Conservation (phyloP, 2,329 filamentous ascomycete genomes). For the Fusarium sp. region DNA sequence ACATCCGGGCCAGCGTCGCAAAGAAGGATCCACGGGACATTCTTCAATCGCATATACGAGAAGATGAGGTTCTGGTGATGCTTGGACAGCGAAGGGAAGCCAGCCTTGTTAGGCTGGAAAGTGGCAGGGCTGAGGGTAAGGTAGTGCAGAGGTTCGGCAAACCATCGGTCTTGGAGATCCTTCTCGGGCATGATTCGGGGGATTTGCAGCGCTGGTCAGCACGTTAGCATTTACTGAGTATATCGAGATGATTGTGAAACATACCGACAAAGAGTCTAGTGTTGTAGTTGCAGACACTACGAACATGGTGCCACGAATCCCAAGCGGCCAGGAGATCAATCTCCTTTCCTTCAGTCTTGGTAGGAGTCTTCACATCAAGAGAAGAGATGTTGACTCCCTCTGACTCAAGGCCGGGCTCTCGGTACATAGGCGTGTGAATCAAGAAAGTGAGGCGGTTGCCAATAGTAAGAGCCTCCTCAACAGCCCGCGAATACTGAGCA, state of each 20-base stretch:
- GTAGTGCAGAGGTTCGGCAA: constrained; percentile 74
- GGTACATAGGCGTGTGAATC: constrained; percentile 85
- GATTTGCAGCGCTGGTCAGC: constrained; percentile 62
- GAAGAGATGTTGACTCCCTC: constrained; percentile 63
- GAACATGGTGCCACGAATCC: constrained; percentile 94
- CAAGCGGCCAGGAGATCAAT: constrained; percentile 82
- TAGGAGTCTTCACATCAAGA: constrained; percentile 47
- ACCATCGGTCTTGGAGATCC: constrained; percentile 74
- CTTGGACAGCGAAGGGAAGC: constrained; percentile 70
- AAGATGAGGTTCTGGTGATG: constrained; percentile 71
- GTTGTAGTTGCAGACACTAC: constrained; percentile 87
- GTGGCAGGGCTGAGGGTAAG: constrained; percentile 64
- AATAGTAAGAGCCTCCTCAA: constrained; percentile 81
- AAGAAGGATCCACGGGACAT: constrained; percentile 71
- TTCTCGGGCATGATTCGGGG: constrained; percentile 69
- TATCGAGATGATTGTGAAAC: constrained; percentile 46
- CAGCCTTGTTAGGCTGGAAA: constrained; percentile 70
- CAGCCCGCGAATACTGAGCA: constrained; percentile 83
- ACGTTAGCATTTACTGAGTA: background rate
- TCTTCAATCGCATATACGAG: constrained; percentile 72
- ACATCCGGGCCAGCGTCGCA: constrained; percentile 67
- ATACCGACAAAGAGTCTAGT: constrained; percentile 84
- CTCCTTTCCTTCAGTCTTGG: constrained; percentile 54
- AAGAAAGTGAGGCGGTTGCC: constrained; percentile 83
- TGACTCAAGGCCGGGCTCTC: constrained; percentile 71